phyloP scores from a whole-genome alignment of 179 eudicot species.

The Carnegiea gigantea region DNA sequence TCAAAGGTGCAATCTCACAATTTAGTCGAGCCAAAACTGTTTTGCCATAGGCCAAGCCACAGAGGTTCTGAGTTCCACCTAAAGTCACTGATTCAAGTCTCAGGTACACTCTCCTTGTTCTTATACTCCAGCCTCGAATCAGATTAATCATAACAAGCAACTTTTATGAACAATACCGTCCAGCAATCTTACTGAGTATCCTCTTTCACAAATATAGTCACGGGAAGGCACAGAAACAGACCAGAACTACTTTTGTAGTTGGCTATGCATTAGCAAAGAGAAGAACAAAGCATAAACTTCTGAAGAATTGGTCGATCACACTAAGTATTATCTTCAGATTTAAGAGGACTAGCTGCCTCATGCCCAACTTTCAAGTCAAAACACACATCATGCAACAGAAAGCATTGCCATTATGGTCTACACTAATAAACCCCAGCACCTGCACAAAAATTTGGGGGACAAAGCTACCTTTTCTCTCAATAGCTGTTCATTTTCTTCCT shows the following conservation, averaged over 20 bases:
- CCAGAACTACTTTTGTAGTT: background rate
- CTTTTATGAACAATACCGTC: background rate
- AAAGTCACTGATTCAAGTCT: background rate
- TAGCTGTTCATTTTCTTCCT: slow-evolving; percentile 75
- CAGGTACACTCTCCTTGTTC: too few species aligned
- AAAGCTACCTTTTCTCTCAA: slow-evolving; percentile 62
- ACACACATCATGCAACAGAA: background rate
- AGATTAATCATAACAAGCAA: background rate
- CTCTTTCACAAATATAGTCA: background rate
- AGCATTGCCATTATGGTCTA: background rate
- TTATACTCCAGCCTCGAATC: background rate
- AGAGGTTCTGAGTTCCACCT: too few species aligned
- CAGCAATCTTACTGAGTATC: background rate
- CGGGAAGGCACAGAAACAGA: too few species aligned
- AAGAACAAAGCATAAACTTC: background rate
- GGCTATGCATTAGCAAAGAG: background rate
- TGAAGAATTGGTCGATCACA: background rate
- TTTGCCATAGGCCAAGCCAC: too few species aligned
- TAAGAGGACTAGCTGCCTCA: background rate
- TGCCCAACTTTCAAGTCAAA: background rate
- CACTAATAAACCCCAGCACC: background rate
- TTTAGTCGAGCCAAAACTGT: too few species aligned
- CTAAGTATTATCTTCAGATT: background rate
- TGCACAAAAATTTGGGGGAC: background rate
- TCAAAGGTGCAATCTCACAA: too few species aligned